Evolutionary conservation across 208 protist species (phyloP).

Genomic region (Trypanosoma brucei): DNA sequence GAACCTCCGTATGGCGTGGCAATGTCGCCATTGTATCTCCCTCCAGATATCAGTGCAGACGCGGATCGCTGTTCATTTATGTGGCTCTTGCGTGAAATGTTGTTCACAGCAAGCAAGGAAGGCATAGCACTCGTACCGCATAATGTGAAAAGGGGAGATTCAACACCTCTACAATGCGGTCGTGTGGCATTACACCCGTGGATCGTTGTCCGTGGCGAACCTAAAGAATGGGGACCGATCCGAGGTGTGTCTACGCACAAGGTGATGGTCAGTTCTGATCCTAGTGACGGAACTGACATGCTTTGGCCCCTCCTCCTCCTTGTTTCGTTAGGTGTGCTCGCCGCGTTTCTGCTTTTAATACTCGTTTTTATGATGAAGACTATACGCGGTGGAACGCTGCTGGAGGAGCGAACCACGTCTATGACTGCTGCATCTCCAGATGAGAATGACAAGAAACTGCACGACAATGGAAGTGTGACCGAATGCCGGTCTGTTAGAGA

Average conservation of each 20-base stretch:
- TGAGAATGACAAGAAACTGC: too few species aligned
- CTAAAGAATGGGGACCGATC: background rate
- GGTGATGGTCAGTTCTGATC: background rate
- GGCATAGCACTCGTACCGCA: background rate
- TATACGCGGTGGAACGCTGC: background rate
- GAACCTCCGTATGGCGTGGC: too few species aligned
- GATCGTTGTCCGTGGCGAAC: background rate
- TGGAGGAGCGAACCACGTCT: too few species aligned
- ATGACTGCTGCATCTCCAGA: too few species aligned
- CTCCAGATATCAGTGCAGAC: background rate
- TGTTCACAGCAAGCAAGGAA: background rate
- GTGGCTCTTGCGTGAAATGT: slow-evolving; percentile 4
- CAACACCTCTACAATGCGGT: slow-evolving; percentile 7
- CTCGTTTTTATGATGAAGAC: background rate
- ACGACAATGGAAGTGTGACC: too few species aligned
- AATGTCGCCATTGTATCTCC: background rate
- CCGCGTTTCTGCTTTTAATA: background rate
- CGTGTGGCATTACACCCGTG: slow-evolving; percentile 8
- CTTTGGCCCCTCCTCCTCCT: background rate
- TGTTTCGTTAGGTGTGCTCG: background rate
- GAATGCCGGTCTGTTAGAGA: too few species aligned
- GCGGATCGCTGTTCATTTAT: slow-evolving; percentile 6
- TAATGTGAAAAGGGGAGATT: background rate
- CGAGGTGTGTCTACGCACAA: background rate
- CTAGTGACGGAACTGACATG: background rate